Percentiles rank a stretch among this genome's conserved stretches.
Evolutionary conservation across 2,329 filamentous ascomycete genomes (phyloP).

Genomic region (Colletotrichum lupini): DNA sequence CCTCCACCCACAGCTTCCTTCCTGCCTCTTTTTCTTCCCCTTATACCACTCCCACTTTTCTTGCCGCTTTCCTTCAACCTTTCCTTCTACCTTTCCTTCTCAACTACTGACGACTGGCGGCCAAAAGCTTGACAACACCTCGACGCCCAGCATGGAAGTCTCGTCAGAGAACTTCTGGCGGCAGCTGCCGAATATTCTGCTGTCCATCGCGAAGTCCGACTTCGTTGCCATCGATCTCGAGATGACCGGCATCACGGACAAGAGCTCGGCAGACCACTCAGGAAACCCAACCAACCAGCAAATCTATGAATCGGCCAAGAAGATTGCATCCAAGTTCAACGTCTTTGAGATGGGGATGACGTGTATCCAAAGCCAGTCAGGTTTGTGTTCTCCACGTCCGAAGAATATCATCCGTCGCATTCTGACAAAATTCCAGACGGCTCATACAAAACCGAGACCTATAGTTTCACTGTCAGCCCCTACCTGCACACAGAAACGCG

Average conservation of each 20-base stretch:
- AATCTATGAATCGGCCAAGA: slow-evolving; percentile 43
- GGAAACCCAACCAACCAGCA: slow-evolving; percentile 7
- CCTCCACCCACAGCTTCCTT: too few species aligned
- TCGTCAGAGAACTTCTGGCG: slow-evolving; percentile 36
- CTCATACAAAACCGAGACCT: slow-evolving; percentile 41
- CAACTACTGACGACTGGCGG: neutral
- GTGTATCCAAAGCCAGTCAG: too few species aligned
- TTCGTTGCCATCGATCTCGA: slow-evolving; percentile 51
- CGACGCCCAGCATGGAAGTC: slow-evolving; percentile 34
- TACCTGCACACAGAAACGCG: slow-evolving; percentile 36
- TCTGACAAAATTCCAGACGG: too few species aligned
- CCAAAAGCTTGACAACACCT: neutral
- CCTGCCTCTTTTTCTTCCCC: too few species aligned
- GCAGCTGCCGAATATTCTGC: slow-evolving; percentile 43
- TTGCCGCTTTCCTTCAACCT: too few species aligned
- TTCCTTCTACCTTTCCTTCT: neutral
- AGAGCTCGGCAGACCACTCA: neutral
- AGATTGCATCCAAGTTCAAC: slow-evolving; percentile 44
- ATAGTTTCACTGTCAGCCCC: slow-evolving; percentile 46
- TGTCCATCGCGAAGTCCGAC: slow-evolving; percentile 42
- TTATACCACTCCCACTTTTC: neutral
- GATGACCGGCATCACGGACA: slow-evolving; percentile 42
- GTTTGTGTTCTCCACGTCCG: too few species aligned
- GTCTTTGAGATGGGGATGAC: slow-evolving; percentile 41
- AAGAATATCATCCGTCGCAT: too few species aligned